Evolutionary conservation across 768 basidiomycete species (phyloP), one percentile per base, ranked within the genome.

Genomic region (Boletus edulis): DNA sequence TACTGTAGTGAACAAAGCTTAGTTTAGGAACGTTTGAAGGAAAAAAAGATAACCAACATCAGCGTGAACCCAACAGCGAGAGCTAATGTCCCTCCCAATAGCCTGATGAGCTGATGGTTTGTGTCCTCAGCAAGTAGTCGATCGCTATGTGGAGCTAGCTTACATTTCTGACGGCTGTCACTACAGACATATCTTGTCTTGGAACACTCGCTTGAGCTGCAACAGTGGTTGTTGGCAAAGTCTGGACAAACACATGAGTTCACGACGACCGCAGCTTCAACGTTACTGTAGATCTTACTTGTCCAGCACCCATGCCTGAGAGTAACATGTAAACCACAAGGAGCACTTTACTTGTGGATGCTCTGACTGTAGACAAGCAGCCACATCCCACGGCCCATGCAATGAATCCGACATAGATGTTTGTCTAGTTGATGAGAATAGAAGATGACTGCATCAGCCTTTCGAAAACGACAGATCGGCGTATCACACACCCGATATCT

Each of bases 321-420:
- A 89, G 65, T 10, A 86, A 55, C 78, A 87, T 84, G 57, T 74
- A 87, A 1, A 86, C 69, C 1, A 86, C 80, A 18, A 87, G 67
- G 3, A 80, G 71, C 0, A 74, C 80, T 49, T 80, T 74, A 0
- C 74, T 58, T 0, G 85, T 81, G 6, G 72, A 67, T 2, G 73
- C 72, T 1, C 72, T 79, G 38, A 89, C 75, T 0, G 84, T 87
- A 2, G 87, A 86, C n/a, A 90, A 66, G 29, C 84, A 77, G 2
- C 89, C 89, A 52, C 84, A 83, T 1, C 83, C 87, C 35, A 91
- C 71, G 0, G 86, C 79, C 86, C 86, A 89, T 18, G 86, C 69
- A 0, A 75, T 72, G 66, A 89, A 91, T 2, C 89, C 89, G 18
- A 76, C 59, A 59, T 83, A 77, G 41, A 90, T 64, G 18, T 54